Percentiles rank a stretch among this genome's conserved stretches.
Evolutionary conservation across 2,329 filamentous ascomycete genomes (phyloP).

Genomic region (Pestalotiopsis sp.): DNA sequence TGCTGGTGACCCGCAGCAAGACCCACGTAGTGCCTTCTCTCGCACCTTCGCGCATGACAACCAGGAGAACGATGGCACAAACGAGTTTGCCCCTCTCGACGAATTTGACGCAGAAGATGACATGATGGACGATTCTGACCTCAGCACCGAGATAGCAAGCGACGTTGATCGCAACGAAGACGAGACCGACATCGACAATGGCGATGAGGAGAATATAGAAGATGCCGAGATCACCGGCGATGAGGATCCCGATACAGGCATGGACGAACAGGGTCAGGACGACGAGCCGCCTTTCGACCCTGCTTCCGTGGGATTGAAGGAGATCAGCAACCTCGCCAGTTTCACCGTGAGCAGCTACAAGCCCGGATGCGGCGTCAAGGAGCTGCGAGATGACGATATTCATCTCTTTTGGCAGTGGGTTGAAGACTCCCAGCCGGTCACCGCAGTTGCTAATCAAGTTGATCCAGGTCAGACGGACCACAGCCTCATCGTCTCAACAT

Average conservation of each 20-base stretch:
- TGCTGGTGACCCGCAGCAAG: conserved; percentile 11
- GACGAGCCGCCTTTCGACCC: conserved; percentile 51
- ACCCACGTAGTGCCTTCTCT: not conserved
- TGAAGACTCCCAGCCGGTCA: not conserved
- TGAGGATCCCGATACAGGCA: conserved; percentile 30
- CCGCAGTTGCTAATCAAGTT: not conserved
- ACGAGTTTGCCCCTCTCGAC: conserved; percentile 13
- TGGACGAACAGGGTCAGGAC: conserved; percentile 39
- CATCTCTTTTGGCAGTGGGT: conserved; percentile 79
- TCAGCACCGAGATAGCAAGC: conserved; percentile 15
- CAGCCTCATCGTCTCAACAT: conserved; percentile 83
- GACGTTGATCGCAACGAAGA: conserved; percentile 29
- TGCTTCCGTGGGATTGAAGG: conserved; percentile 66
- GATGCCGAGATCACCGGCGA: conserved; percentile 32
- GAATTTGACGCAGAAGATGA: conserved; percentile 18
- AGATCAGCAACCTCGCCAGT: conserved; percentile 81
- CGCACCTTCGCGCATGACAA: conserved; percentile 17
- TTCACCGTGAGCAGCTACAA: conserved; percentile 85
- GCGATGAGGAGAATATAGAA: conserved; percentile 22
- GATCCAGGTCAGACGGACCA: conserved; percentile 72
- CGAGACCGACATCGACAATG: conserved; percentile 33
- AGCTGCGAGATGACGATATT: conserved; percentile 74
- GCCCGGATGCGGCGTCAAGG: conserved; percentile 76
- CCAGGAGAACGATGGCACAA: conserved; percentile 26
- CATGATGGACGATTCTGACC: conserved; percentile 22